Base-by-base conservation (phyloP, 257 asterid species). In the Nicotiana tabacum region DNA sequence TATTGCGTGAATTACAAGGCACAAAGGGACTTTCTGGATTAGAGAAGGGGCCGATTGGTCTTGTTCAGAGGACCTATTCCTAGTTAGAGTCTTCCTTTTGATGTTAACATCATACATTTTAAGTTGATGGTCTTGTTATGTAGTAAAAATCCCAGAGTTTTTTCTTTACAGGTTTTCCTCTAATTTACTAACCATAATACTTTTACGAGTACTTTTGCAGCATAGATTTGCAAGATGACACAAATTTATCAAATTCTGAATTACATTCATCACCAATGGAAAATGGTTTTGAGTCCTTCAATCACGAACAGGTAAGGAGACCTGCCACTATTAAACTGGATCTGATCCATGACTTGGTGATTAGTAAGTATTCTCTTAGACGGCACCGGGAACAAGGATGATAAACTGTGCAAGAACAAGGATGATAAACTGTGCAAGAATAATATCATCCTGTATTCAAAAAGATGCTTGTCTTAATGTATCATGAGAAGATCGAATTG, bases 251-350 rank as follows among this genome's bases (percentile, higher is more conserved):
- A 37, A 87, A 84, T 68, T 37, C 79, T 24, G 85, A 84, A 24
- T 62, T 66, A 30, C 84, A 82, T 74, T 85, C 92, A 70, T 86
- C 89, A 65, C 77, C 97, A 11, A 21, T 43, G 4, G 95, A 84
- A 82, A 83, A 74, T 83, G 87, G 84, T 82, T 82, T 82, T 1
- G 82, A 86, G 33, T 85, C 91, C 67, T 90, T 90, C 82, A 87
- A 85, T 74, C 91, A 92, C 10, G 82, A 18, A 30, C 90, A 92
- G 97, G 99, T 92, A 89, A 8, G 30, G 57, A 35, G 82, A 24
- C 43, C 43, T 9, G 9, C 55, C 24, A 53, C 51, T 69, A 13
- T 76, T 60, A 53, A 17, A 65, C 58, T 70, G 6, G 35, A 2
- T 51, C 4, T 4, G 0, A 11, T 32, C 56, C 48, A 27, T 66